Evolutionary conservation across 1,284 basidiomycete species (phyloP).

Genomic region (Anthracocystis setariae): DNA sequence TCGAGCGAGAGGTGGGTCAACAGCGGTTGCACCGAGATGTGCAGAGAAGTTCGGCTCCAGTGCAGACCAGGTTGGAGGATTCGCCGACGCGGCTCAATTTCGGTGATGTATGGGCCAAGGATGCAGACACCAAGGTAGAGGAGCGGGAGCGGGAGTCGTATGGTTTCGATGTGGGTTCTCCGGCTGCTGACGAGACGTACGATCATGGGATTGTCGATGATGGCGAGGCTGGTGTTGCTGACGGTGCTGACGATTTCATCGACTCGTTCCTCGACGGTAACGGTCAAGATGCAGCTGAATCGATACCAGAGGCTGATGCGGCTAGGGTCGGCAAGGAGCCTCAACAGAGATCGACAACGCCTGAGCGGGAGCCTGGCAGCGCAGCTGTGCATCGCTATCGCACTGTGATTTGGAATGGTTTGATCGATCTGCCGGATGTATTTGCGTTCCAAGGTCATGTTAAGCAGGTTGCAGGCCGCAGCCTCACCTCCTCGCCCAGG

Average conservation of each 20-base stretch:
- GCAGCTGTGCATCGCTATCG: conserved; percentile 27
- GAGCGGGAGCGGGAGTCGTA: conserved; percentile 21
- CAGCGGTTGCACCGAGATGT: not conserved
- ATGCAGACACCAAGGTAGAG: conserved; percentile 3
- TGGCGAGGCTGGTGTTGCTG: conserved; percentile 2
- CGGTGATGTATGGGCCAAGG: conserved; percentile 28
- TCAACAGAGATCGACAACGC: conserved; percentile 35
- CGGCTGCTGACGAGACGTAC: conserved; percentile 8
- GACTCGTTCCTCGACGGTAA: conserved; percentile 57
- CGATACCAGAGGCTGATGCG: not conserved
- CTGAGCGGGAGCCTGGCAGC: conserved; percentile 26
- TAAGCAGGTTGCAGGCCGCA: conserved; percentile 56
- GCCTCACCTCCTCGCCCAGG: conserved; percentile 17
- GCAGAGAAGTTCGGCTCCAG: conserved; percentile 29
- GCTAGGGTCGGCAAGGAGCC: not conserved
- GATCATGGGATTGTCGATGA: conserved; percentile 3
- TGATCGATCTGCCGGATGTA: conserved; percentile 63
- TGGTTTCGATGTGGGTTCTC: conserved; percentile 29
- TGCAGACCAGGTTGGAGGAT: conserved; percentile 3
- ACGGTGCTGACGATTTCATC: conserved; percentile 55
- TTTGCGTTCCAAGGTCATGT: conserved; percentile 59
- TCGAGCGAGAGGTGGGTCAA: not conserved
- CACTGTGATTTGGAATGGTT: conserved; percentile 61
- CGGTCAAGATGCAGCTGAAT: not conserved
- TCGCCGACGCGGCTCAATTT: conserved; percentile 32